Evolutionary conservation across 2,329 filamentous ascomycete genomes (phyloP).

Genomic region (Ophiosphaerella korrae): DNA sequence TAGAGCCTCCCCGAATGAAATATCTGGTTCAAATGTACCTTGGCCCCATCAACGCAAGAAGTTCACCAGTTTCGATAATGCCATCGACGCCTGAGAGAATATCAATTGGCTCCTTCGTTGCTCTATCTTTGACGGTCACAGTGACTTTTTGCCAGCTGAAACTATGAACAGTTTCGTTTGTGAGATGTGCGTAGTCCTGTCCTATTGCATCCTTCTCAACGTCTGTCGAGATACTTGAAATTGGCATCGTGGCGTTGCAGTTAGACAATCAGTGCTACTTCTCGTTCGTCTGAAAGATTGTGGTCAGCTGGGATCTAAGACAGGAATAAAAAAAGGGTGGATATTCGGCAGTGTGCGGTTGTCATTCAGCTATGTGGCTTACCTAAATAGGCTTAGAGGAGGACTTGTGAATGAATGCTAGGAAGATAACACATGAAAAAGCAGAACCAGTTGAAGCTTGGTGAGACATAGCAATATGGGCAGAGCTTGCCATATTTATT

Average conservation of each 20-base stretch:
- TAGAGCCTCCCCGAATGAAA: neutral
- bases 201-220: constrained; percentile 52
- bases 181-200: constrained; percentile 58
- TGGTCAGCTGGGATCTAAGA: neutral
- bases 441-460: too few species aligned
- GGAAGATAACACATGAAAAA: too few species aligned
- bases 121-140: constrained; percentile 74
- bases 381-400: too few species aligned
- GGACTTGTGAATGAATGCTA: too few species aligned
- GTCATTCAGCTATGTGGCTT: too few species aligned
- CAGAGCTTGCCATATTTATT: too few species aligned
- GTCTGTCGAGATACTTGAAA: constrained; percentile 33
- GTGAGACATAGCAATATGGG: too few species aligned
- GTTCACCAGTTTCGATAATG: constrained; percentile 69
- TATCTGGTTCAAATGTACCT: constrained; percentile 44
- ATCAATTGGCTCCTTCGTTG: constrained; percentile 65
- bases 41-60: constrained; percentile 83
- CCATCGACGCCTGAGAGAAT: constrained; percentile 70
- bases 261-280: neutral
- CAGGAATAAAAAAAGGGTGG: too few species aligned
- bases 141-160: constrained; percentile 71
- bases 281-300: neutral
- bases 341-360: too few species aligned
- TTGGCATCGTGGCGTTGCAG: constrained; percentile 12
- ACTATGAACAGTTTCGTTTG: constrained; percentile 67